phyloP scores from a whole-genome alignment of 2,329 filamentous ascomycete genomes.

The Alternaria sp. region DNA sequence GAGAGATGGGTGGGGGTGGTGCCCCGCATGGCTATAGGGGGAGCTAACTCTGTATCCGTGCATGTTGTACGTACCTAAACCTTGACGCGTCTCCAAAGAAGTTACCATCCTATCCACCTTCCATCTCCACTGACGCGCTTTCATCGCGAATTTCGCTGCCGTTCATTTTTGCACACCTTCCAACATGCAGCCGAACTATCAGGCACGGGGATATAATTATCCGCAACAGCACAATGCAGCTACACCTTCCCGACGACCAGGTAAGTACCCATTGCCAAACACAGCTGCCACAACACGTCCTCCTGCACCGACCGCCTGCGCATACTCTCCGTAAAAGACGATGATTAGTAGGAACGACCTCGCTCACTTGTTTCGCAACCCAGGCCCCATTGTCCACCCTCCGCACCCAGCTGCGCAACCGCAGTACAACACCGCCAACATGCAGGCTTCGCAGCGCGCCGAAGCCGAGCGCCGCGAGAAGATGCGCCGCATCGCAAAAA shows the following conservation, averaged over 20 bases:
- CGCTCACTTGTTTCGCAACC: slow-evolving; percentile 55
- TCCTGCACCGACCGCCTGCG: slow-evolving; percentile 25
- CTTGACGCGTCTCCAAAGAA: slow-evolving; percentile 39
- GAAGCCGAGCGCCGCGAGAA: slow-evolving; percentile 67
- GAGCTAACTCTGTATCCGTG: slow-evolving; percentile 33
- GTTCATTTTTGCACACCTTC: slow-evolving; percentile 30
- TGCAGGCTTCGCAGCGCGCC: slow-evolving; percentile 57
- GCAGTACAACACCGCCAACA: slow-evolving; percentile 47
- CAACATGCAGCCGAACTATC: slow-evolving; percentile 56
- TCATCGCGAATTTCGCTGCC: slow-evolving; percentile 42
- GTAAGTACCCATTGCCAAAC: slow-evolving; percentile 44
- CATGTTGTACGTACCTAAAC: slow-evolving; percentile 23
- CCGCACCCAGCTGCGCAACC: slow-evolving; percentile 62
- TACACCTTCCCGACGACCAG: slow-evolving; percentile 53
- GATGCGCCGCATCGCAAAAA: slow-evolving; percentile 82
- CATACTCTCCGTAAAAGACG: slow-evolving; percentile 15
- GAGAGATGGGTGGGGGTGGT: slow-evolving; percentile 28
- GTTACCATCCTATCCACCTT: slow-evolving; percentile 29
- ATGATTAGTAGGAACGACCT: slow-evolving; percentile 61
- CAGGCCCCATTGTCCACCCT: slow-evolving; percentile 55
- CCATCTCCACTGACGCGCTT: slow-evolving; percentile 30
- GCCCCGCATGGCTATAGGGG: slow-evolving; percentile 37
- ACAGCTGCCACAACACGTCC: slow-evolving; percentile 14
- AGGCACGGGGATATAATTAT: slow-evolving; percentile 54
- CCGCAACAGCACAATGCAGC: slow-evolving; percentile 46